phyloP scores from a whole-genome alignment of 257 asterid species.

The Gentiana straminea region DNA sequence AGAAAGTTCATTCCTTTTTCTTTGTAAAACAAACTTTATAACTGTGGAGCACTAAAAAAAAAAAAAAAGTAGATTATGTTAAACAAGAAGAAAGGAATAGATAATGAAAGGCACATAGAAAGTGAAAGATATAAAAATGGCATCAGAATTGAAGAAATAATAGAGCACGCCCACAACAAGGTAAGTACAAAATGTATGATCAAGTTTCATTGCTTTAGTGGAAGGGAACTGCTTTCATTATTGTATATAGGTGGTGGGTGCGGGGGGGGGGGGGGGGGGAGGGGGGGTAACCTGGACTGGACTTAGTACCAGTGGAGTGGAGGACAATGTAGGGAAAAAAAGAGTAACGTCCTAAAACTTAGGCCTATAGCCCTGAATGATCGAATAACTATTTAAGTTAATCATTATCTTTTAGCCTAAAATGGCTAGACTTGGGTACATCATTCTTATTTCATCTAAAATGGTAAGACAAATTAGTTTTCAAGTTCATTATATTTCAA shows the following conservation, averaged over 20 bases:
- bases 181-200: neutral
- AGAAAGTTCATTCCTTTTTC: neutral
- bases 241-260: neutral
- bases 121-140: neutral
- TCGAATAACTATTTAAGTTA: too few species aligned
- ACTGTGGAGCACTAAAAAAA: neutral
- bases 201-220: slow-evolving; percentile 1
- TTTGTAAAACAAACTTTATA: too few species aligned
- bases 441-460: too few species aligned
- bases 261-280: neutral
- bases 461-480: too few species aligned
- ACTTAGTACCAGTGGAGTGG: too few species aligned
- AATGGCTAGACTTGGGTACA: too few species aligned
- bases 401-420: too few species aligned
- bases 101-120: neutral
- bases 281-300: neutral
- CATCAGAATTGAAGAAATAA: neutral
- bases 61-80: neutral
- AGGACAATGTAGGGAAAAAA: too few species aligned
- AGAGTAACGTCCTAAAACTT: too few species aligned
- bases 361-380: too few species aligned
- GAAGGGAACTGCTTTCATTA: slow-evolving; percentile 3
- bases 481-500: too few species aligned
- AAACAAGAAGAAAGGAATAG: neutral
- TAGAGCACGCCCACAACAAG: neutral